A percentile compares a stretch with the other conserved stretches of the same genome.
These are phyloP conservation scores for Pholiota conissans DNA, from an alignment of 768 basidiomycete genomes.

Conservation along the genomic window DNA sequence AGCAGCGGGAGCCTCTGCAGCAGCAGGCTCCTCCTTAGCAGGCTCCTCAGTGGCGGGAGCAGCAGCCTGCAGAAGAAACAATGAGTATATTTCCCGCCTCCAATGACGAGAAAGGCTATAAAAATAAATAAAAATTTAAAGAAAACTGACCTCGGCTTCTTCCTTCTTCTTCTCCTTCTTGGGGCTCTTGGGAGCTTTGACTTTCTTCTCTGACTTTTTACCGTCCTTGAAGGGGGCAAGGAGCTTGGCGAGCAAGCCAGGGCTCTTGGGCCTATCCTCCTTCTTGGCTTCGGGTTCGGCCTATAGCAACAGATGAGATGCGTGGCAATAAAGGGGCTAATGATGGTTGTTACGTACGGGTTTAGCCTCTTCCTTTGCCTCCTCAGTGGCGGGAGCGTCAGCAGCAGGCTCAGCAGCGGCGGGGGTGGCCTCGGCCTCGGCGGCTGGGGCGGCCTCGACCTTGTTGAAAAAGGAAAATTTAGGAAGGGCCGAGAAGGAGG, in stretches of 20 bases:
- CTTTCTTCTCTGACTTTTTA: slow-evolving; percentile 47
- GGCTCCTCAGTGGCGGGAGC: slow-evolving; percentile 46
- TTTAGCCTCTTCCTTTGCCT: slow-evolving; percentile 42
- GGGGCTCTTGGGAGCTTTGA: slow-evolving; percentile 69
- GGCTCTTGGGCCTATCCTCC: slow-evolving; percentile 82
- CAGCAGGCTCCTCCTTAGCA: slow-evolving; percentile 40
- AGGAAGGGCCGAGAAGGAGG: slow-evolving; percentile 1
- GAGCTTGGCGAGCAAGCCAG: slow-evolving; percentile 72
- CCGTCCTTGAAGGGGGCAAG: slow-evolving; percentile 78
- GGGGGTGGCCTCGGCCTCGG: slow-evolving; percentile 41
- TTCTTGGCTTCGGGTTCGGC: slow-evolving; percentile 62
- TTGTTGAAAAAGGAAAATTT: slow-evolving; percentile 3
- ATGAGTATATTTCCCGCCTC: not conserved
- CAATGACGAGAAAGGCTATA: too few species aligned
- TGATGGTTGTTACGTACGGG: slow-evolving; percentile 30
- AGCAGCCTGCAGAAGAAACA: slow-evolving; percentile 26
- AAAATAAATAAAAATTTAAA: not conserved
- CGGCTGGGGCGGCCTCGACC: slow-evolving; percentile 30
- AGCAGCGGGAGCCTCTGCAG: slow-evolving; percentile 45
- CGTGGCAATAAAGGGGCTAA: slow-evolving; percentile 3
- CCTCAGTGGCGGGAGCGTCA: slow-evolving; percentile 24
- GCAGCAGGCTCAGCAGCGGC: slow-evolving; percentile 21
- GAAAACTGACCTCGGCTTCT: slow-evolving; percentile 52
- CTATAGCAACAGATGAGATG: slow-evolving; percentile 19
- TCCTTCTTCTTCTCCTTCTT: slow-evolving; percentile 86